Conservation (phyloP, 2,329 filamentous ascomycete species). For the Clarireedia sp. region DNA sequence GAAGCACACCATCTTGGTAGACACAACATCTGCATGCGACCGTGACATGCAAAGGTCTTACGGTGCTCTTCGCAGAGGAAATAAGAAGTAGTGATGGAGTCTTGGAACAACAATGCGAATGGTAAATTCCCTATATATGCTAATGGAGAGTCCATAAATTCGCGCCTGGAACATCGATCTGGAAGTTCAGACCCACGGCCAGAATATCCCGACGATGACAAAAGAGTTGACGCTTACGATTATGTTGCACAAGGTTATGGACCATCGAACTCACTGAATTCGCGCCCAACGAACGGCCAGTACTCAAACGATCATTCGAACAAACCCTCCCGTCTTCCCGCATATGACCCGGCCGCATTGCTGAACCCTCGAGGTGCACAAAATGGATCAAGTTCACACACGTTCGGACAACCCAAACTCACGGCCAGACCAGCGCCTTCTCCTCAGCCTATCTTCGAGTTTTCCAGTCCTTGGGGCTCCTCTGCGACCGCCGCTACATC, state of each 20-base stretch:
- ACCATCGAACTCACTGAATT: slow-evolving; percentile 19
- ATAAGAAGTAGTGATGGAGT: slow-evolving; percentile 28
- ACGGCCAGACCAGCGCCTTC: slow-evolving; percentile 9
- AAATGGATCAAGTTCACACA: not conserved
- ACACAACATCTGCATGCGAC: slow-evolving; percentile 24
- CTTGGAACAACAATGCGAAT: slow-evolving; percentile 28
- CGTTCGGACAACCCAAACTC: slow-evolving; percentile 7
- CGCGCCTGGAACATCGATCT: slow-evolving; percentile 5
- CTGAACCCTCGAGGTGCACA: slow-evolving; percentile 35
- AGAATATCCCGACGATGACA: slow-evolving; percentile 4
- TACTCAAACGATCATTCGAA: not conserved
- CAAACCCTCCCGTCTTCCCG: too few species aligned
- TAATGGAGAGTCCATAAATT: slow-evolving; percentile 4
- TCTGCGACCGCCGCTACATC: slow-evolving; percentile 6
- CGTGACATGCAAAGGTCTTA: slow-evolving; percentile 10
- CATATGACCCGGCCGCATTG: slow-evolving; percentile 36
- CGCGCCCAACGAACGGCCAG: slow-evolving; percentile 8
- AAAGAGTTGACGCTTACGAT: slow-evolving; percentile 4
- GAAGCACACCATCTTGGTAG: slow-evolving; percentile 12
- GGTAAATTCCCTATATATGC: slow-evolving; percentile 23
- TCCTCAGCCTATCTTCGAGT: slow-evolving; percentile 24
- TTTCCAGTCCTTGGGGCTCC: slow-evolving; percentile 25
- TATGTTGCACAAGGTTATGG: slow-evolving; percentile 20
- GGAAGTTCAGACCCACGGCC: slow-evolving; percentile 17
- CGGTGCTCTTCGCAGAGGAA: not conserved